Conservation (phyloP, 2,329 filamentous ascomycete species). For the Aspergillus pseudoviridinutans region DNA sequence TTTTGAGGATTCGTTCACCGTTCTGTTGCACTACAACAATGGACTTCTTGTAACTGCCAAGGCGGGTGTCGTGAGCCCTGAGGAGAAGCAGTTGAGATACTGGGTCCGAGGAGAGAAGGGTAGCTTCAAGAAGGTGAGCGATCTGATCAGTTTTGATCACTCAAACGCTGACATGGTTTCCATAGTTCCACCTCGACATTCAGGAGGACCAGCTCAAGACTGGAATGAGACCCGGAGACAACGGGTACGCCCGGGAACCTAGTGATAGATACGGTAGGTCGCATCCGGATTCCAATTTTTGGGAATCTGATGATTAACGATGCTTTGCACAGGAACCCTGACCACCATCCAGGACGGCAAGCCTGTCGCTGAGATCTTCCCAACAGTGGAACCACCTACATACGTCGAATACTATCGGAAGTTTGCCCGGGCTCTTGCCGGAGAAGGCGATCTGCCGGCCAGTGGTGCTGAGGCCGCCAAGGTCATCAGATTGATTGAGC, state of each 20-base stretch:
- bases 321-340: constrained; percentile 39
- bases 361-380: constrained; percentile 48
- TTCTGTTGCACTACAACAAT: constrained; percentile 62
- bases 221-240: constrained; percentile 59
- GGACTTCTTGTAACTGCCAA: constrained; percentile 66
- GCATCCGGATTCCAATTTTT: neutral
- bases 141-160: neutral
- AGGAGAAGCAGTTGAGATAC: constrained; percentile 67
- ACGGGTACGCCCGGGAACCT: constrained; percentile 62
- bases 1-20: constrained; percentile 52
- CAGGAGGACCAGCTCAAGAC: constrained; percentile 71
- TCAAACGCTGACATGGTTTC: neutral
- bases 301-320: neutral
- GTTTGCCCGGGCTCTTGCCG: constrained; percentile 51
- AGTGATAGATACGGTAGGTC: constrained; percentile 52
- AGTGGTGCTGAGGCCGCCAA: constrained; percentile 50
- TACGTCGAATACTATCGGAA: constrained; percentile 65
- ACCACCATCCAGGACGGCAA: constrained; percentile 53
- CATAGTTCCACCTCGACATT: constrained; percentile 57
- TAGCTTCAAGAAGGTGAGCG: constrained; percentile 66
- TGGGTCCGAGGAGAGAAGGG: constrained; percentile 74
- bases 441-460: constrained; percentile 52
- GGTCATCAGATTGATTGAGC: constrained; percentile 55
- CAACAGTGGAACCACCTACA: constrained; percentile 62
- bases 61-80: constrained; percentile 64